phyloP scores from a whole-genome alignment of 176 grass and related monocot genomes.

The Oryza glumipatula region DNA sequence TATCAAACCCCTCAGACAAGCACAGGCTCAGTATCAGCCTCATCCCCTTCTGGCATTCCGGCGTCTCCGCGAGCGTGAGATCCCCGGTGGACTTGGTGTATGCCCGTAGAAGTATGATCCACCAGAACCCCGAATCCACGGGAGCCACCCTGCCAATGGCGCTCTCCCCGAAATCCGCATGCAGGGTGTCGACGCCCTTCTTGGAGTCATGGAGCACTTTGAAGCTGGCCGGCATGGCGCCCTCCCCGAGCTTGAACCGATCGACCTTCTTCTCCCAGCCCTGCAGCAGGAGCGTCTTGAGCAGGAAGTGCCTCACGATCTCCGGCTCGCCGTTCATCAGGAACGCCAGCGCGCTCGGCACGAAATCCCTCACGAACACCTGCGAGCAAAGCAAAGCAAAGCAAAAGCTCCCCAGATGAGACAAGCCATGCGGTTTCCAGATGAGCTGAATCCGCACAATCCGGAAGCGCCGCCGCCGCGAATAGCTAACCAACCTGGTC shows the following conservation, averaged over 20 bases:
- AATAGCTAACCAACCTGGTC: slow-evolving; percentile 53
- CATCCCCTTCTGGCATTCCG: slow-evolving; percentile 79
- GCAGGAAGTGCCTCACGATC: slow-evolving; percentile 72
- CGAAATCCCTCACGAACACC: slow-evolving; percentile 89
- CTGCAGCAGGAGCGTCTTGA: slow-evolving; percentile 73
- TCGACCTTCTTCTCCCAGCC: slow-evolving; percentile 80
- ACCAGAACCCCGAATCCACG: slow-evolving; percentile 69
- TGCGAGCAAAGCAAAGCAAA: neutral
- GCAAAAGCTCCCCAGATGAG: neutral
- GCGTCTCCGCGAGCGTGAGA: slow-evolving; percentile 59
- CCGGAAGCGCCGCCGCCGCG: neutral
- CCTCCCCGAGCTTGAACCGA: slow-evolving; percentile 76
- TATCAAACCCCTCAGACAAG: slow-evolving; percentile 70
- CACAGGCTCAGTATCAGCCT: slow-evolving; percentile 71
- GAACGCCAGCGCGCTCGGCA: slow-evolving; percentile 73
- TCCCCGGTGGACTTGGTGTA: slow-evolving; percentile 76
- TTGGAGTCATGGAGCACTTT: slow-evolving; percentile 71
- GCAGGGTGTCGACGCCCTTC: slow-evolving; percentile 61
- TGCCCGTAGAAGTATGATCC: slow-evolving; percentile 75
- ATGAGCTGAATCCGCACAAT: neutral
- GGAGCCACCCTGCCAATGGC: slow-evolving; percentile 72
- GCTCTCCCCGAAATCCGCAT: slow-evolving; percentile 73
- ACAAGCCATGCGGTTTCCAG: neutral
- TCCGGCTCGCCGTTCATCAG: slow-evolving; percentile 78
- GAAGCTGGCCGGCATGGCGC: slow-evolving; percentile 79